Conservation (phyloP, 768 basidiomycete genomes). For the Collybia nuda region DNA sequence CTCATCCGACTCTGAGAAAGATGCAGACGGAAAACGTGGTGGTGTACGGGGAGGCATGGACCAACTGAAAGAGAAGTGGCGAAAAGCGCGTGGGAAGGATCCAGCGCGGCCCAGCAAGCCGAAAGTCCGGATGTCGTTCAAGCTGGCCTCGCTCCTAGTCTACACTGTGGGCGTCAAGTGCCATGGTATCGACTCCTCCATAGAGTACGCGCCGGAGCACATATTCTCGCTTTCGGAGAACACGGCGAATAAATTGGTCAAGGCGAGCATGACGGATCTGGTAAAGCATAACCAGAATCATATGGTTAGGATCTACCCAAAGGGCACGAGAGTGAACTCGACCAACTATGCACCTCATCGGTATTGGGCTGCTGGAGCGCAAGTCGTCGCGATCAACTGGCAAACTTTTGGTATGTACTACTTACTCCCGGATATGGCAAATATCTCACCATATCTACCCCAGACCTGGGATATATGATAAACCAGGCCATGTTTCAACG, state of each 20-base stretch:
- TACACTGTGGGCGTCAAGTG: conserved; percentile 98
- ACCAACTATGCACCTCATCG: conserved; percentile 91
- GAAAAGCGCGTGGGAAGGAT: conserved; percentile 16
- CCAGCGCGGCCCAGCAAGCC: conserved; percentile 20
- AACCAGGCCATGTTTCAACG: conserved; percentile 96
- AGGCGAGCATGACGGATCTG: conserved; percentile 40
- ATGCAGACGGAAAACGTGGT: too few species aligned
- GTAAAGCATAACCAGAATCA: conserved; percentile 91
- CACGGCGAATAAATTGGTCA: conserved; percentile 75
- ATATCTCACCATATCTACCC: neutral
- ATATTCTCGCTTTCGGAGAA: conserved; percentile 93
- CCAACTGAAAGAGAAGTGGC: conserved; percentile 18
- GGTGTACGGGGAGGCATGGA: conserved; percentile 6
- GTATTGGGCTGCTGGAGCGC: conserved; percentile 89
- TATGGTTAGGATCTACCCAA: conserved; percentile 86
- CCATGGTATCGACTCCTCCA: conserved; percentile 88
- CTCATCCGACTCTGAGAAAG: too few species aligned
- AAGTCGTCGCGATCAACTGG: conserved; percentile 95
- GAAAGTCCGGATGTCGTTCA: conserved; percentile 60
- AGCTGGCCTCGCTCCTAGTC: conserved; percentile 78
- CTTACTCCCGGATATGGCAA: neutral
- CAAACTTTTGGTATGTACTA: conserved; percentile 80
- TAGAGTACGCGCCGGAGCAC: conserved; percentile 81
- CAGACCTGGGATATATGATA: conserved; percentile 89
- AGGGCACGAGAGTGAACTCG: conserved; percentile 77